Percentiles rank a stretch among this genome's conserved stretches.
Evolutionary conservation across 768 basidiomycete genomes (phyloP).

Genomic region (Pseudohyphozyma bogoriensis): DNA sequence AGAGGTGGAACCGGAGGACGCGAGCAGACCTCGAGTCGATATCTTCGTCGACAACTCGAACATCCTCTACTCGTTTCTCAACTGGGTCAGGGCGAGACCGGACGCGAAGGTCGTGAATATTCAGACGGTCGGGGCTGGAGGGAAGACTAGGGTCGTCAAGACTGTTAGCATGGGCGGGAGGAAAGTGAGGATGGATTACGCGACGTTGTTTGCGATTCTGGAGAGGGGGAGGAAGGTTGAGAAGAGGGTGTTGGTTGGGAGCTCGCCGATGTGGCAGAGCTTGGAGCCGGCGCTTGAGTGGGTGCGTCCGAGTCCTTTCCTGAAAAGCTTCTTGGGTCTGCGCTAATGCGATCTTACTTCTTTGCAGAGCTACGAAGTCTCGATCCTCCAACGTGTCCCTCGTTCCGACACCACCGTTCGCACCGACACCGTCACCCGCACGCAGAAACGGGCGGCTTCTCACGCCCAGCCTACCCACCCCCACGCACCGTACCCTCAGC

Average conservation of each 20-base stretch:
- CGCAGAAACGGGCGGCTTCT: neutral
- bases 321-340: too few relatives aligned
- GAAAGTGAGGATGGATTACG: constrained; percentile 55
- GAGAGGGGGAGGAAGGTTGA: constrained; percentile 70
- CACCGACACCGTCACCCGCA: too few relatives aligned
- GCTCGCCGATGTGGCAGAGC: constrained; percentile 73
- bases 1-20: constrained; percentile 1
- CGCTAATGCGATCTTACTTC: neutral
- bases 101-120: constrained; percentile 13
- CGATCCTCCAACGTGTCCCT: constrained; percentile 27
- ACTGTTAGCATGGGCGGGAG: constrained; percentile 18
- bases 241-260: constrained; percentile 65
- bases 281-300: constrained; percentile 61
- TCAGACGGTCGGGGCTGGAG: neutral
- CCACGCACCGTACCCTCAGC: too few relatives aligned
- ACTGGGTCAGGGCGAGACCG: constrained; percentile 23
- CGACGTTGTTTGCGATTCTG: constrained; percentile 63
- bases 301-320: constrained; percentile 63
- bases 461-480: too few relatives aligned
- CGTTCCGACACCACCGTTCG: neutral
- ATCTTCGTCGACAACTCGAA: constrained; percentile 30
- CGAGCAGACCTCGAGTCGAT: constrained; percentile 17
- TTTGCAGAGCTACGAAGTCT: constrained; percentile 30
- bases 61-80: constrained; percentile 28
- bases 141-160: constrained; percentile 7